A percentile compares a stretch with the other conserved stretches of the same genome.
phyloP scores from a whole-genome alignment of 441 rosid species.

The Flueggea neowawraea region DNA sequence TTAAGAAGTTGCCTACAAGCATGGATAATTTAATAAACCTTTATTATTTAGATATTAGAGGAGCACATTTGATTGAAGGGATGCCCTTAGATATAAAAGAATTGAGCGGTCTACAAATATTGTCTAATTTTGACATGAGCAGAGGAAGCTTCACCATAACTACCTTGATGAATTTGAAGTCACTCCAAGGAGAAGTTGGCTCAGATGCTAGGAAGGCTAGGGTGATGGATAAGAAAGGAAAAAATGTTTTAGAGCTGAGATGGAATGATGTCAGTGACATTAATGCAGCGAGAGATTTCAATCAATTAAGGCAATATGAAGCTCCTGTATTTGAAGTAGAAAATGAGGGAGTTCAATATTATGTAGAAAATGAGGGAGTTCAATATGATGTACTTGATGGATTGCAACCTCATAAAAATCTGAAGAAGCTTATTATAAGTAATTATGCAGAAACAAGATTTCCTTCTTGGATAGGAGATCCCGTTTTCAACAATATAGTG shows the following conservation, averaged over 20 bases:
- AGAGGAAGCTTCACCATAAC: slow-evolving; percentile 8
- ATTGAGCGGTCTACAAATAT: slow-evolving; percentile 11
- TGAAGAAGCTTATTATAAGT: slow-evolving; percentile 2
- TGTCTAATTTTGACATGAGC: slow-evolving; percentile 10
- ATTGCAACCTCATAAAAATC: slow-evolving; percentile 7
- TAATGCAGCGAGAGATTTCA: too few species aligned
- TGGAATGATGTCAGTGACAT: slow-evolving; percentile 16
- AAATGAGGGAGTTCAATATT: too few species aligned
- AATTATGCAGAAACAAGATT: not conserved
- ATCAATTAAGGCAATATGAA: too few species aligned
- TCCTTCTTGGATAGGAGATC: slow-evolving; percentile 9
- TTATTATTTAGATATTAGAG: slow-evolving; percentile 11
- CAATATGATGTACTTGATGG: not conserved
- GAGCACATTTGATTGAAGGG: slow-evolving; percentile 4
- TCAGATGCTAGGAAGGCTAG: slow-evolving; percentile 7
- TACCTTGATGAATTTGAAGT: slow-evolving; percentile 7
- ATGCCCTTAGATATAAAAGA: slow-evolving; percentile 6
- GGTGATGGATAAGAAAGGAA: slow-evolving; percentile 4
- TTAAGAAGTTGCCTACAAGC: slow-evolving; percentile 9
- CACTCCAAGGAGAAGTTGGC: slow-evolving; percentile 18
- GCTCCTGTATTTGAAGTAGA: too few species aligned
- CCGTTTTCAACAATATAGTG: not conserved
- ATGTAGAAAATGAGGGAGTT: not conserved
- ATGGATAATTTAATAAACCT: slow-evolving; percentile 3
- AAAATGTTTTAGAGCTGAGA: slow-evolving; percentile 8